Evolutionary conservation across 2,329 filamentous ascomycete genomes (phyloP).

Genomic region (Dactylella cylindrospora): DNA sequence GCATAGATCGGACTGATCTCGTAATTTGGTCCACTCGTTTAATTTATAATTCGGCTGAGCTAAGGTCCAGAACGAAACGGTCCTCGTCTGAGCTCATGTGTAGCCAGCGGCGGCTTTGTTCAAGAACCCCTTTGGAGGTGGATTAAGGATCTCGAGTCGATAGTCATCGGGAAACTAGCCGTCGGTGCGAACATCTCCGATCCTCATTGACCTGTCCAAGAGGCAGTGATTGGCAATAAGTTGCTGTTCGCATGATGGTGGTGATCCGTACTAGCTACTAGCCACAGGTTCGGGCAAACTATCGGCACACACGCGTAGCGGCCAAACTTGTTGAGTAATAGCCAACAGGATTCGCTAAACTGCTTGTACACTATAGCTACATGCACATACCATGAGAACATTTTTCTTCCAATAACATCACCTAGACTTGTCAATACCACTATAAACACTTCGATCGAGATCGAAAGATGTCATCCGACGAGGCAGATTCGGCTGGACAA

Average conservation of each 20-base stretch:
- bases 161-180: background rate
- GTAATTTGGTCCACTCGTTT: background rate
- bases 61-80: constrained; percentile 18
- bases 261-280: too few species aligned
- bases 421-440: constrained; percentile 1
- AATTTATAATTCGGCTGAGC: background rate
- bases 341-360: constrained; percentile 8
- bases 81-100: background rate
- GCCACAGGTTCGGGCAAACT: too few species aligned
- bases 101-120: too few species aligned
- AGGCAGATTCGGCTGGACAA: constrained; percentile 30
- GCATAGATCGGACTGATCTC: constrained; percentile 15
- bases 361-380: too few species aligned
- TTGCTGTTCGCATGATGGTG: too few species aligned
- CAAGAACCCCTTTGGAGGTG: constrained; percentile 1
- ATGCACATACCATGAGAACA: background rate
- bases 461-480: constrained; percentile 28
- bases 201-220: constrained; percentile 1
- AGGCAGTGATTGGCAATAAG: too few species aligned
- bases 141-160: background rate
- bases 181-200: constrained; percentile 21
- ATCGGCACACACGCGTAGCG: background rate
- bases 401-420: constrained; percentile 4
- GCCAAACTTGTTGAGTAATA: constrained; percentile 31
- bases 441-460: too few species aligned